phyloP scores from a whole-genome alignment of 495 filamentous ascomycete genomes.

The Oleoguttula mirabilis region DNA sequence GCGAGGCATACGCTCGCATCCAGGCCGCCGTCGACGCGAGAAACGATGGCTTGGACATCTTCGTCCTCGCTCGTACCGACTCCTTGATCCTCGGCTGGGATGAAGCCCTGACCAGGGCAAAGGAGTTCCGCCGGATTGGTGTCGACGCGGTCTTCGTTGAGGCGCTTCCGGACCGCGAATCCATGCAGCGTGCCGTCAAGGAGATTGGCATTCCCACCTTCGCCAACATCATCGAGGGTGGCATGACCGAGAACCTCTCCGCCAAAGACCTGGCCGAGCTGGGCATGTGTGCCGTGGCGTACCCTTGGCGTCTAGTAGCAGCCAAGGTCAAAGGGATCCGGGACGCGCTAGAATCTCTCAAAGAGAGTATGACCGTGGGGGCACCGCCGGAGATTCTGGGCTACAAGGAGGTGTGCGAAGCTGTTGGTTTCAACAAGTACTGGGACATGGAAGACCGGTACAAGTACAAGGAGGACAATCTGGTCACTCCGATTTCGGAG shows the following conservation, averaged over 20 bases:
- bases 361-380: constrained; percentile 19
- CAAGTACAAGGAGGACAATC: constrained; percentile 5
- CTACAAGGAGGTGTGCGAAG: constrained; percentile 32
- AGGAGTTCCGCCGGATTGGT: constrained; percentile 31
- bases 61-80: constrained; percentile 35
- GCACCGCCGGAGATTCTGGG: constrained; percentile 29
- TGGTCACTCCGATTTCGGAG: constrained; percentile 18
- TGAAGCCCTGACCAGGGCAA: constrained; percentile 20
- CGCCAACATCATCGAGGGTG: constrained; percentile 37
- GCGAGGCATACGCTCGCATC: constrained; percentile 33
- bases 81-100: constrained; percentile 26
- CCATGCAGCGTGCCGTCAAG: constrained; percentile 29
- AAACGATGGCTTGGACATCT: constrained; percentile 34
- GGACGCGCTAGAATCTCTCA: constrained; percentile 31
- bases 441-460: constrained; percentile 26
- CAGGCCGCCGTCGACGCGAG: constrained; percentile 33
- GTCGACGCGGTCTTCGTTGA: constrained; percentile 35
- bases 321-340: constrained; percentile 33
- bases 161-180: constrained; percentile 31
- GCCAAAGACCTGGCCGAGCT: constrained; percentile 31
- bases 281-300: constrained; percentile 33
- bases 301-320: constrained; percentile 35
- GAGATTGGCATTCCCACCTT: constrained; percentile 31
- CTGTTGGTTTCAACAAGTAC: constrained; percentile 34
- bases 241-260: constrained; percentile 34